Evolutionary conservation across 2,329 filamentous ascomycete genomes (phyloP).

Genomic region (Xylariales sp.): DNA sequence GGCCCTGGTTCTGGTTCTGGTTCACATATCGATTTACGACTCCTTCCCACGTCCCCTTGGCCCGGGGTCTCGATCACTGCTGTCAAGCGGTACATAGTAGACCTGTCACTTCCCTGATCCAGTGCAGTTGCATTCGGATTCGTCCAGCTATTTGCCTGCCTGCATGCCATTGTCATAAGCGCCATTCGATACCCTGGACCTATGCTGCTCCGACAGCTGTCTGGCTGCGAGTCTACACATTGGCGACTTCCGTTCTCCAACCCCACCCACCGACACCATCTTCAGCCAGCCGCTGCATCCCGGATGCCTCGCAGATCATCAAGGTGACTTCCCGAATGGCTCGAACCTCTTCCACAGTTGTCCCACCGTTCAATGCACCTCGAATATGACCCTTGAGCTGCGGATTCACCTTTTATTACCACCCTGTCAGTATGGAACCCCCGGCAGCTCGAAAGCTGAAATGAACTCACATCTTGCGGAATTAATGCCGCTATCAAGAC

Average conservation of each 20-base stretch:
- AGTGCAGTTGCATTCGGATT: no score
- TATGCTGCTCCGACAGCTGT: no score
- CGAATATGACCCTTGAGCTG: slow-evolving; percentile 49
- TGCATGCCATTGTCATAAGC: no score
- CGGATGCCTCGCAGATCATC: slow-evolving; percentile 40
- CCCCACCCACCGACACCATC: slow-evolving; percentile 35
- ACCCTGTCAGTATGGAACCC: not conserved
- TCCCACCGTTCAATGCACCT: slow-evolving; percentile 46
- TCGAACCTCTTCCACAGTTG: slow-evolving; percentile 41
- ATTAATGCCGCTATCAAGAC: slow-evolving; percentile 46
- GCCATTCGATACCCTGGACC: no score
- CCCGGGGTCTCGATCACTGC: no score
- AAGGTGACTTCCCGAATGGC: slow-evolving; percentile 43
- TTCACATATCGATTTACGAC: no score
- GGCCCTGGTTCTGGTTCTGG: no score
- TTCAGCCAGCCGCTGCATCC: slow-evolving; percentile 37
- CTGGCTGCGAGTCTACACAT: no score
- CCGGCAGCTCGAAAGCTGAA: not conserved
- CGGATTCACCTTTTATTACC: slow-evolving; percentile 38
- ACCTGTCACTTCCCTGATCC: no score
- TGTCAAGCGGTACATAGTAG: no score
- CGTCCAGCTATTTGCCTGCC: no score
- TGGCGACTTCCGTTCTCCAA: slow-evolving; percentile 40
- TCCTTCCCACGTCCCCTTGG: no score
- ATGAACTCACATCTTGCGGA: slow-evolving; percentile 41